Conservation (phyloP, 257 asterid genomes). For the Plantago elongata region DNA sequence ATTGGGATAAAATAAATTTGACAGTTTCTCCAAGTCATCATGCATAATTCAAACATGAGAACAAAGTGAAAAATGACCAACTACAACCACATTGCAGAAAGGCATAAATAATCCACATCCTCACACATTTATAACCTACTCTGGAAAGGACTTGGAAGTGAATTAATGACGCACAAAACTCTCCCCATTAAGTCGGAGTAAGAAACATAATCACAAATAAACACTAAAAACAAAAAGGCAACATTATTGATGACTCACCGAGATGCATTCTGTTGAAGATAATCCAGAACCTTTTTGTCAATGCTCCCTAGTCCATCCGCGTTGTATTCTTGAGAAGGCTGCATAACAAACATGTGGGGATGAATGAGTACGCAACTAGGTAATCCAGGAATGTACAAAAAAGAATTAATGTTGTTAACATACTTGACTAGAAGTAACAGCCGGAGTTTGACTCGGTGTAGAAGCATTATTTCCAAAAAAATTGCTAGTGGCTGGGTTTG, state of each 20-base stretch:
- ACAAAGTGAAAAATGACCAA: neutral
- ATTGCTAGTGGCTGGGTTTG: conserved; percentile 7
- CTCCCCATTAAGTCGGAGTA: conserved; percentile 2
- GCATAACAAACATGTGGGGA: conserved; percentile 15
- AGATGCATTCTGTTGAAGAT: conserved; percentile 56
- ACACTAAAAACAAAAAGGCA: neutral
- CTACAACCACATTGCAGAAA: neutral
- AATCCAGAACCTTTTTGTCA: conserved; percentile 60
- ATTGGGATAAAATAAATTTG: too few relatives aligned
- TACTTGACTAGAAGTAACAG: conserved; percentile 50
- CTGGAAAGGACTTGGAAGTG: neutral
- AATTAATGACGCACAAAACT: neutral
- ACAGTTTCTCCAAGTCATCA: neutral
- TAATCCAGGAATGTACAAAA: conserved; percentile 3
- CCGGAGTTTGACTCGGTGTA: conserved; percentile 25
- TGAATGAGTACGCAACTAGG: conserved; percentile 8
- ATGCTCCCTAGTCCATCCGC: conserved; percentile 62
- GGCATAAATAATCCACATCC: neutral
- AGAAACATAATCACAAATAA: conserved; percentile 6
- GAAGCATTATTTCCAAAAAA: conserved; percentile 28
- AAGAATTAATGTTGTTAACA: conserved; percentile 15
- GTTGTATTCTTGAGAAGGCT: conserved; percentile 58
- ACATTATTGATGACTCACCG: conserved; percentile 41
- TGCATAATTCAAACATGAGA: neutral
- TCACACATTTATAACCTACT: neutral